Evolutionary conservation across 176 grass and related monocot genomes (phyloP).

Genomic region (Neostapfia colusana): DNA sequence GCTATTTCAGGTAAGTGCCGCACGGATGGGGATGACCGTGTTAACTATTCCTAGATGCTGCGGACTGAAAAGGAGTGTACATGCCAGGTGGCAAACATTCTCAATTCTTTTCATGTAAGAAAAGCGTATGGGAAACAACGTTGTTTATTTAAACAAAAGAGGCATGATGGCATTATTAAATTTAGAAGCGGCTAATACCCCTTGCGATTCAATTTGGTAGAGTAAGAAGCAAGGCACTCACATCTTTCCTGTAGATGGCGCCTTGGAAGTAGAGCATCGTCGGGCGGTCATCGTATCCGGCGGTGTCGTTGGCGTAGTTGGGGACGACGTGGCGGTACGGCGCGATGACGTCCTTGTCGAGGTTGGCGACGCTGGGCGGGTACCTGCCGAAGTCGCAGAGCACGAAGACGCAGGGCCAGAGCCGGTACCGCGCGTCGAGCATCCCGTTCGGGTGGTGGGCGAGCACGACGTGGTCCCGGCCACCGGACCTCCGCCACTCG

Average conservation of each 20-base stretch:
- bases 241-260: conserved; percentile 97
- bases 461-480: conserved; percentile 82
- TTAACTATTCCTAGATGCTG: not conserved
- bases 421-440: conserved; percentile 71
- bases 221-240: conserved; percentile 41
- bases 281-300: conserved; percentile 63
- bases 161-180: not conserved
- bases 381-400: conserved; percentile 98
- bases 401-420: conserved; percentile 86
- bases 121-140: conserved; percentile 22
- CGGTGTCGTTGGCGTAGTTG: conserved; percentile 67
- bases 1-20: conserved; percentile 12
- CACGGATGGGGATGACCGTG: conserved; percentile 18
- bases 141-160: conserved; percentile 16
- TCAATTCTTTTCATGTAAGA: conserved; percentile 25
- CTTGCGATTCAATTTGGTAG: not conserved
- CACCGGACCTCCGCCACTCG: conserved; percentile 73
- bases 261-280: conserved; percentile 90
- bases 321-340: conserved; percentile 73
- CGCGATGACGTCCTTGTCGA: conserved; percentile 87
- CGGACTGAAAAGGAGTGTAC: conserved; percentile 17
- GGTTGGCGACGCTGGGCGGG: conserved; percentile 58
- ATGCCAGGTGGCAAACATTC: conserved; percentile 21
- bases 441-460: conserved; percentile 97
- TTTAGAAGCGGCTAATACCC: conserved; percentile 20